A percentile compares a stretch with the other conserved stretches of the same genome.
These are phyloP conservation scores for Rhizoclosmatium sp. DNA, from an alignment of 192 early-diverging fungal species.

Conservation along the genomic window DNA sequence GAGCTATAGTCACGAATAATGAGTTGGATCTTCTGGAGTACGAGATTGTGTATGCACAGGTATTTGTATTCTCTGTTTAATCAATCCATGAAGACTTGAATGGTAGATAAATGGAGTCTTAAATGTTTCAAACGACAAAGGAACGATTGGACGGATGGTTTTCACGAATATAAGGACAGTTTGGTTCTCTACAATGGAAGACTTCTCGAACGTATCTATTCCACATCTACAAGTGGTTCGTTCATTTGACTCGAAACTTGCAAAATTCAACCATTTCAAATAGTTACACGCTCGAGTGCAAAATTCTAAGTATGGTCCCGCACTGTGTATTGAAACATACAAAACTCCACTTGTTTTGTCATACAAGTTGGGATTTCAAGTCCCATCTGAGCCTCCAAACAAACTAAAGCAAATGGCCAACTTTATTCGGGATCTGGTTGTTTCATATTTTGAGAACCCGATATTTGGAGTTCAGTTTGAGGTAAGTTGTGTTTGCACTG, in stretches of 20 bases:
- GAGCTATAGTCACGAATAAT: background rate
- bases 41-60: constrained; percentile 22
- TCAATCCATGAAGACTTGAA: background rate
- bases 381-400: background rate
- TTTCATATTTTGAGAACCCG: constrained; percentile 6
- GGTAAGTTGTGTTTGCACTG: background rate
- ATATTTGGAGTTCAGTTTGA: constrained; percentile 38
- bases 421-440: background rate
- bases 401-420: constrained; percentile 14
- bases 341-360: background rate
- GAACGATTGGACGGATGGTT: constrained; percentile 11
- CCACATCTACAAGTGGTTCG: constrained; percentile 21
- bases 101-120: constrained; percentile 6
- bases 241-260: background rate
- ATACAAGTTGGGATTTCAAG: constrained; percentile 24
- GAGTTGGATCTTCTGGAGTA: constrained; percentile 23
- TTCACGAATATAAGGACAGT: constrained; percentile 27
- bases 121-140: constrained; percentile 27
- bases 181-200: constrained; percentile 1
- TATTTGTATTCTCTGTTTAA: background rate
- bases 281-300: background rate
- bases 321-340: constrained; percentile 24
- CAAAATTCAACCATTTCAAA: background rate
- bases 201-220: background rate
- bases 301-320: constrained; percentile 22